phyloP scores from a whole-genome alignment of 1,139 yeast genomes.

The Saccharomycopsis phalli region DNA sequence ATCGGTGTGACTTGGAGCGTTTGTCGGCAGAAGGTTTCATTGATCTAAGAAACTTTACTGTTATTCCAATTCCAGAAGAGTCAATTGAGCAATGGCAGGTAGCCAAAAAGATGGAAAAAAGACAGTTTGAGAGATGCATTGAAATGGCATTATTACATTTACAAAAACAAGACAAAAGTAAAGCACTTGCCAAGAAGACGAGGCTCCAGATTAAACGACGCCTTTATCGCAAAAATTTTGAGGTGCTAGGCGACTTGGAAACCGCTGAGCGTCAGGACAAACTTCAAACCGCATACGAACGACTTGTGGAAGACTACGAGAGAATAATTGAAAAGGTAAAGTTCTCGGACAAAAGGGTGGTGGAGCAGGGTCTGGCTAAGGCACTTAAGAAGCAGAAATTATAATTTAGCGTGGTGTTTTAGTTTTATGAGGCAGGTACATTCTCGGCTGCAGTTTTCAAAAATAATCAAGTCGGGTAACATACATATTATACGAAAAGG shows the following conservation, averaged over 20 bases:
- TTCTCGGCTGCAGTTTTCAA: too few species aligned
- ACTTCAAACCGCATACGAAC: constrained; percentile 64
- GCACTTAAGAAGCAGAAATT: neutral
- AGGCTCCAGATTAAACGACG: constrained; percentile 64
- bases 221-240: constrained; percentile 67
- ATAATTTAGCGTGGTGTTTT: too few species aligned
- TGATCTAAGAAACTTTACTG: constrained; percentile 21
- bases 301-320: constrained; percentile 60
- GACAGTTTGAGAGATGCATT: constrained; percentile 69
- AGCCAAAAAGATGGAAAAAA: constrained; percentile 54
- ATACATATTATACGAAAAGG: too few species aligned
- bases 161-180: constrained; percentile 23
- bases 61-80: constrained; percentile 15
- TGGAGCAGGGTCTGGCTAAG: neutral
- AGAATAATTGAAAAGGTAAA: constrained; percentile 40
- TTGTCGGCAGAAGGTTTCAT: constrained; percentile 32
- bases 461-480: too few species aligned
- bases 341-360: constrained; percentile 10
- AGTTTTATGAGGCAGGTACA: too few species aligned
- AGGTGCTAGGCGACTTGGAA: constrained; percentile 62
- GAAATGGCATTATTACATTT: constrained; percentile 64
- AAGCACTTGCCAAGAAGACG: constrained; percentile 31
- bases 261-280: constrained; percentile 53
- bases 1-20: constrained; percentile 63
- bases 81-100: constrained; percentile 27